Evolutionary conservation across 1,284 basidiomycete species (phyloP), one percentile per base, ranked within the genome.

Genomic region (Malassezia equina): DNA sequence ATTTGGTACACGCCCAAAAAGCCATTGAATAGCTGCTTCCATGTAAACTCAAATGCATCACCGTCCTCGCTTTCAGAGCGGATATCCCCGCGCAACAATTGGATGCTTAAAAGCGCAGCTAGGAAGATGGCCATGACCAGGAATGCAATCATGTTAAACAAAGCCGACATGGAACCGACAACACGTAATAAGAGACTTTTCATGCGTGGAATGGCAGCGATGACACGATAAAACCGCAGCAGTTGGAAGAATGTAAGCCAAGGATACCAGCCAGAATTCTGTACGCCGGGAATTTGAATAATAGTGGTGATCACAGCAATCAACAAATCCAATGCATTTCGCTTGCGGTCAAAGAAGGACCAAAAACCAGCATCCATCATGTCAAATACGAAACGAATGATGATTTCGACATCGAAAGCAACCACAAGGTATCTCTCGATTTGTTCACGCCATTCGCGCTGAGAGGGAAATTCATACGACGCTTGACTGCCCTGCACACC

Each of bases 181-280:
- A 95, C 86, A 1, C 86, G 84, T 7, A 64, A 42, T 12, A 72
- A 53, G 51, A 73, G 51, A 8, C 64, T 61, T 21, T 65, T 61
- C 86, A 90, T 90, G 52, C 87, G 79, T 1, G 90, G 90, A 13
- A 93, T 81, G 41, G 84, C 86, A 40, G 95, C 75, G 66, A 96
- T 91, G 29, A 96, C 88, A 1, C 93, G 81, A 75, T 98, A 96
- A 78, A 95, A 96, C 61, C 93, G 80, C 59, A 81, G 79, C 6
- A 96, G 78, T 71, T 91, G 88, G 67, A 96, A 88, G 36, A 87
- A 81, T 2, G 89, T 94, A 62, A 96, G 81, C 93, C 93, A 98
- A 0, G 84, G 81, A 68, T 94, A 94, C 3, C 84, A 79, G 3
- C 62, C 55, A 6, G 85, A 84, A 27, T 80, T 62, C 49, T 69